These are phyloP conservation scores for Murraya koenigii DNA, from an alignment of 345 rosid species.

Conservation along the genomic window DNA sequence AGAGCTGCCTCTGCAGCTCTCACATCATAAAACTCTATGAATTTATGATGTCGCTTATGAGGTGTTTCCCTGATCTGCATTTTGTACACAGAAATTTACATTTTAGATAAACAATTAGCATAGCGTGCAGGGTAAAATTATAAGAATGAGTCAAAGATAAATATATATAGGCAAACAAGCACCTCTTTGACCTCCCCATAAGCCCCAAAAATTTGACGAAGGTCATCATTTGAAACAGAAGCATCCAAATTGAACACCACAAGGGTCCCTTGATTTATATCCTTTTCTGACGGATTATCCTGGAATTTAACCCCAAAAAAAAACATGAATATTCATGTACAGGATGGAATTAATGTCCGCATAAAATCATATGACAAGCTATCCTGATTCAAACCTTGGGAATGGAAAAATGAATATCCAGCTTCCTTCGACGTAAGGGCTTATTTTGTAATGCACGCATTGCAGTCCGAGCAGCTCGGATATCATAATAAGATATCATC, in stretches of 20 bases:
- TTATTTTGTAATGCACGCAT: slow-evolving; percentile 90
- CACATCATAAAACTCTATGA: slow-evolving; percentile 91
- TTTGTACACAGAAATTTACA: slow-evolving; percentile 16
- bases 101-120: not conserved
- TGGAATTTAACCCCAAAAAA: slow-evolving; percentile 25
- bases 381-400: slow-evolving; percentile 68
- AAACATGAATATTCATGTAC: slow-evolving; percentile 10
- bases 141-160: not conserved
- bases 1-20: slow-evolving; percentile 93
- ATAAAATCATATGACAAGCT: not conserved
- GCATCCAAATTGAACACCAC: slow-evolving; percentile 91
- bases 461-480: slow-evolving; percentile 87
- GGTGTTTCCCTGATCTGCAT: slow-evolving; percentile 96
- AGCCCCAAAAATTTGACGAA: slow-evolving; percentile 70
- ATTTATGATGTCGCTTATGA: slow-evolving; percentile 84
- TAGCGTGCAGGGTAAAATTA: not conserved
- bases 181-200: slow-evolving; percentile 98
- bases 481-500: slow-evolving; percentile 94
- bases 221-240: slow-evolving; percentile 83
- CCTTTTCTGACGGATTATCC: slow-evolving; percentile 98
- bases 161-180: not conserved
- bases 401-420: slow-evolving; percentile 95
- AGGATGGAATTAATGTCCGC: slow-evolving; percentile 3
- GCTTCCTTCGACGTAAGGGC: slow-evolving; percentile 81
- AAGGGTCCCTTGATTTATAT: slow-evolving; percentile 90